Evolutionary conservation across 2,329 filamentous ascomycete genomes (phyloP).

Genomic region (Ceratocystis colombiana): DNA sequence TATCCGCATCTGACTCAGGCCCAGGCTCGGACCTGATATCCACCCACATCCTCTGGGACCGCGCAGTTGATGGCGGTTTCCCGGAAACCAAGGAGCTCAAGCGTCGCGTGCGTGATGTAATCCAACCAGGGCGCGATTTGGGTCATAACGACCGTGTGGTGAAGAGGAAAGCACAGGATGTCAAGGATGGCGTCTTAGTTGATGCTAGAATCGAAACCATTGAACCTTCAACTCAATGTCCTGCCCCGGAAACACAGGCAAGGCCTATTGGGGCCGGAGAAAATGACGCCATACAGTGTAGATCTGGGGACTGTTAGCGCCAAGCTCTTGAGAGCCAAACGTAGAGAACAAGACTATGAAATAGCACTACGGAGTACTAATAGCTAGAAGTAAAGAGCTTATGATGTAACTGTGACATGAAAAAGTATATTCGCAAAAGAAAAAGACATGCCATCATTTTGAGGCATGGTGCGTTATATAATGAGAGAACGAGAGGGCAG

Average conservation of each 20-base stretch:
- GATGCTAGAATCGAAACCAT: constrained; percentile 10
- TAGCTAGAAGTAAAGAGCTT: background rate
- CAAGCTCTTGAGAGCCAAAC: background rate
- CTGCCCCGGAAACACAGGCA: background rate
- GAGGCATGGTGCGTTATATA: constrained; percentile 14
- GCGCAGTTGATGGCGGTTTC: constrained; percentile 78
- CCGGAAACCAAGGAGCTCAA: constrained; percentile 91
- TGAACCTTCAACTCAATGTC: background rate
- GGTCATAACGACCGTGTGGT: constrained; percentile 63
- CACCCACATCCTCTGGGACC: constrained; percentile 64
- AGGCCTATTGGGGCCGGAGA: background rate
- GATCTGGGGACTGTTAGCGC: constrained; percentile 13
- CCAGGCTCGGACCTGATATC: constrained; percentile 9
- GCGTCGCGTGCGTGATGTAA: constrained; percentile 67
- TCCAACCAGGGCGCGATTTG: constrained; percentile 66
- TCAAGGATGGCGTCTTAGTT: constrained; percentile 30
- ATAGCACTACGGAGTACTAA: background rate
- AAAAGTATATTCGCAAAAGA: constrained; percentile 7
- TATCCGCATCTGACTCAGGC: background rate
- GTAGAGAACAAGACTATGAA: constrained; percentile 1
- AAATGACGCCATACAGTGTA: constrained; percentile 5
- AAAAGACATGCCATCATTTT: constrained; percentile 12
- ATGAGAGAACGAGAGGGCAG: background rate
- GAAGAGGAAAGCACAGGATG: background rate
- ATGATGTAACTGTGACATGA: background rate